A percentile compares a stretch with the other conserved stretches of the same genome.
These are phyloP conservation scores for Kodamaea laetipori DNA, from an alignment of 805 yeast genomes.

Conservation along the genomic window DNA sequence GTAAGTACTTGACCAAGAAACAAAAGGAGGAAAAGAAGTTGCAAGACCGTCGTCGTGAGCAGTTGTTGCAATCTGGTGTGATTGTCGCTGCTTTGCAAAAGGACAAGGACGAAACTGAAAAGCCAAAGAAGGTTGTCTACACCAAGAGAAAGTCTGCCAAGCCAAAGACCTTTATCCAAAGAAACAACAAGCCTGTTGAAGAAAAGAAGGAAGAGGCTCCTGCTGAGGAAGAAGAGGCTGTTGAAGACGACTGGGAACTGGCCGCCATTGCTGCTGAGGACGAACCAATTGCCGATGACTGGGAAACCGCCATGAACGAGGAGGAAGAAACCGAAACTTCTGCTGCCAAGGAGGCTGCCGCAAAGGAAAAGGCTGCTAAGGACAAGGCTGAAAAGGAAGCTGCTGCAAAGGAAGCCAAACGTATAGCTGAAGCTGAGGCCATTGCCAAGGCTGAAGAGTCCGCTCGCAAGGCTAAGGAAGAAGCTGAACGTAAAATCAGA, in stretches of 20 bases:
- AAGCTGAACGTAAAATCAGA: constrained; percentile 18
- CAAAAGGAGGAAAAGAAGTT: constrained; percentile 90
- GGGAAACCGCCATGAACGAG: constrained; percentile 51
- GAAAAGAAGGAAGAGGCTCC: constrained; percentile 25
- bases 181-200: constrained; percentile 19
- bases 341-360: constrained; percentile 24
- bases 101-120: constrained; percentile 31
- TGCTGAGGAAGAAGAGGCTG: constrained; percentile 54
- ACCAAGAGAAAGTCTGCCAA: constrained; percentile 66
- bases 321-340: constrained; percentile 29
- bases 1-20: constrained; percentile 89
- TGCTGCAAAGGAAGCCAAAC: constrained; percentile 34
- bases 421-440: constrained; percentile 19
- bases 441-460: constrained; percentile 23
- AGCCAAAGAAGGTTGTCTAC: constrained; percentile 70
- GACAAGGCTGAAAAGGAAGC: constrained; percentile 19
- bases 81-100: constrained; percentile 70
- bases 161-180: constrained; percentile 40
- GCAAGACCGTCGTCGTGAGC: constrained; percentile 87
- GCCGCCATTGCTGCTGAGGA: constrained; percentile 59
- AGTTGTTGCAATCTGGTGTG: constrained; percentile 72
- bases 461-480: constrained; percentile 39
- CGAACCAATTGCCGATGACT: constrained; percentile 52
- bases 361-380: constrained; percentile 19
- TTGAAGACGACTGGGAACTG: constrained; percentile 87